Evolutionary conservation across 805 yeast species (phyloP), one percentile per base, ranked within the genome.

Genomic region (Candida xiaguanensis): DNA sequence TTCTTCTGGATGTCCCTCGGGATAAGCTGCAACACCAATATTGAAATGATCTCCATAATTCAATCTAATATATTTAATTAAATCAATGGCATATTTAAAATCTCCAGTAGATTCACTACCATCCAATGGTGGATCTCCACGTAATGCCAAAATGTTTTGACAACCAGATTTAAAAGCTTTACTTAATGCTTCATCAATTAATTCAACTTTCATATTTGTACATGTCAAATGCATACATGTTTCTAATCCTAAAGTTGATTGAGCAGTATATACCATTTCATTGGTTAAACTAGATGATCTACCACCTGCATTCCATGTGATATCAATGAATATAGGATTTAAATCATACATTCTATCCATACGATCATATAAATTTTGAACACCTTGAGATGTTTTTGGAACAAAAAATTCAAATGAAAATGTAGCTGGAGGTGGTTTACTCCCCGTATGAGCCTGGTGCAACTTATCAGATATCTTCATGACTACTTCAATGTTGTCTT

Each of bases 261-360:
- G 95, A 1, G 97, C 78, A 2, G 95, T 88, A 50, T 88, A 77
- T 4, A 93, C 95, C 77, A 93, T 82, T 49, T 93, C 98, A 25
- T 89, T 84, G 17, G 99, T 89, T 47, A 89, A 67, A 31, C 80
- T 78, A 5, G 95, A 81, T 36, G 84, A 64, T 34, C 95, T 74
- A 5, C 98, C 98, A 29, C 99, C 99, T 3, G 99, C 99, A 55
- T 91, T 91, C 99, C 99, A 93, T 1, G 99, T 93, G 47, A 93
- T 85, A 58, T 93, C 99, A 43, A 93, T 81, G 61, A 93, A 93
- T 47, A 85, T 79, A 2, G 99, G 99, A 47, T 81, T 82, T 52
- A 88, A 71, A 48, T 85, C 87, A 61, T 86, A 88, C 99, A 93
- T 93, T 60, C 96, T 78, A 57, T 93, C 98, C 90, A 93, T 91